Evolutionary conservation across 2,329 filamentous ascomycete species (phyloP).

Genomic region (Botrytis porri): DNA sequence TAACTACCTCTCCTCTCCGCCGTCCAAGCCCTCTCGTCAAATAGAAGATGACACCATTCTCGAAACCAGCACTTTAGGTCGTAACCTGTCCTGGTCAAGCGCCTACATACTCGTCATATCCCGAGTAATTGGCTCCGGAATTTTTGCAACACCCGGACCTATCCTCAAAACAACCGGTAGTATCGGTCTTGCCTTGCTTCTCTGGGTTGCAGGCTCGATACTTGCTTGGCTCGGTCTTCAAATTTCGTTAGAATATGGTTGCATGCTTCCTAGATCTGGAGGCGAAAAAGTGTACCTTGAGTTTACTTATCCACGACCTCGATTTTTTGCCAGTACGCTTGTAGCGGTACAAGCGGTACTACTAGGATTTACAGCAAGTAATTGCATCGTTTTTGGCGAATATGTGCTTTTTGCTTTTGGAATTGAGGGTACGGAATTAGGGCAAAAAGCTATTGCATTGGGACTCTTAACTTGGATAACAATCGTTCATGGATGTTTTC

Average conservation of each 20-base stretch:
- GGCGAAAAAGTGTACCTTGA: slow-evolving; percentile 55
- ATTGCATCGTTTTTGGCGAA: slow-evolving; percentile 51
- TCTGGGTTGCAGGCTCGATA: slow-evolving; percentile 52
- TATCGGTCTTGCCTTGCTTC: slow-evolving; percentile 51
- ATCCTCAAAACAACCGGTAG: slow-evolving; percentile 66
- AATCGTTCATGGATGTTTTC: slow-evolving; percentile 56
- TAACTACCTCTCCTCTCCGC: not conserved
- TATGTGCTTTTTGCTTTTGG: slow-evolving; percentile 48
- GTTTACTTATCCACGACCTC: slow-evolving; percentile 51
- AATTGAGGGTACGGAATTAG: slow-evolving; percentile 45
- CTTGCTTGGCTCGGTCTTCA: slow-evolving; percentile 45
- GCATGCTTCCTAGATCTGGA: slow-evolving; percentile 46
- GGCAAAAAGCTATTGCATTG: slow-evolving; percentile 45
- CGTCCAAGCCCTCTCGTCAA: slow-evolving; percentile 22
- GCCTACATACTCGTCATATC: slow-evolving; percentile 36
- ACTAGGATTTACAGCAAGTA: slow-evolving; percentile 51
- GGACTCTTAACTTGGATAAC: slow-evolving; percentile 56
- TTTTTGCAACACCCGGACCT: slow-evolving; percentile 53
- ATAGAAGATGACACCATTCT: slow-evolving; percentile 56
- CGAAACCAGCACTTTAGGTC: slow-evolving; percentile 58
- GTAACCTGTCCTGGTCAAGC: slow-evolving; percentile 31
- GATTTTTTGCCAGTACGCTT: slow-evolving; percentile 51
- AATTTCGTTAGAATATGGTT: slow-evolving; percentile 47
- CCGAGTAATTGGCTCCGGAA: slow-evolving; percentile 34
- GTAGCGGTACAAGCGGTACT: slow-evolving; percentile 51